Conservation (phyloP, 2,329 filamentous ascomycete genomes). For the Madurella mycetomatis region DNA sequence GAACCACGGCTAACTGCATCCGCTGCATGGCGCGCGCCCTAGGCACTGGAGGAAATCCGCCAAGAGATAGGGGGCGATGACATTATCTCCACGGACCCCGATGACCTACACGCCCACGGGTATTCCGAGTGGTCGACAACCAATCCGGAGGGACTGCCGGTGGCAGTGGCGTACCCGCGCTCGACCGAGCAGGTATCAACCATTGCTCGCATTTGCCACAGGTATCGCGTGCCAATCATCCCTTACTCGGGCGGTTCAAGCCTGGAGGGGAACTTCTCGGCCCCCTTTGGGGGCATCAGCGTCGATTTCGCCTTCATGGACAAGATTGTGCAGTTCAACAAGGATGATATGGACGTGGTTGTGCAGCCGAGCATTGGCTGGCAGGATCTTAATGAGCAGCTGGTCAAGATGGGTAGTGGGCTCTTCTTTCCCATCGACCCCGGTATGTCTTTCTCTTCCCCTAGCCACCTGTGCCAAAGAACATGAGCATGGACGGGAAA, state of each 20-base stretch:
- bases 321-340: constrained; percentile 70
- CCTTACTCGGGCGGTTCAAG: constrained; percentile 83
- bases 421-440: constrained; percentile 92
- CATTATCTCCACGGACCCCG: constrained; percentile 58
- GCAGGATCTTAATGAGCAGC: constrained; percentile 76
- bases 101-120: constrained; percentile 58
- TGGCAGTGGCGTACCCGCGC: constrained; percentile 61
- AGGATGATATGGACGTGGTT: constrained; percentile 86
- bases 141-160: constrained; percentile 56
- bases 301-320: constrained; percentile 91
- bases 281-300: constrained; percentile 79
- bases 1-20: background rate
- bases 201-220: constrained; percentile 67
- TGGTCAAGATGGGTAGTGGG: constrained; percentile 64
- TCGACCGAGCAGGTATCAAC: constrained; percentile 56
- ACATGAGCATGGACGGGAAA: background rate
- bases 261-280: constrained; percentile 85
- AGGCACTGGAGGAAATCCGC: constrained; percentile 54
- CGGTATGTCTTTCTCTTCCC: constrained; percentile 39
- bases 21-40: background rate
- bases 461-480: background rate
- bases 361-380: constrained; percentile 90
- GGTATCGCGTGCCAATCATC: constrained; percentile 77
- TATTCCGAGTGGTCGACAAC: constrained; percentile 64
- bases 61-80: constrained; percentile 45